These are phyloP conservation scores for Xenoacremonium recifei DNA, from an alignment of 2,329 filamentous ascomycete species.

Conservation along the genomic window DNA sequence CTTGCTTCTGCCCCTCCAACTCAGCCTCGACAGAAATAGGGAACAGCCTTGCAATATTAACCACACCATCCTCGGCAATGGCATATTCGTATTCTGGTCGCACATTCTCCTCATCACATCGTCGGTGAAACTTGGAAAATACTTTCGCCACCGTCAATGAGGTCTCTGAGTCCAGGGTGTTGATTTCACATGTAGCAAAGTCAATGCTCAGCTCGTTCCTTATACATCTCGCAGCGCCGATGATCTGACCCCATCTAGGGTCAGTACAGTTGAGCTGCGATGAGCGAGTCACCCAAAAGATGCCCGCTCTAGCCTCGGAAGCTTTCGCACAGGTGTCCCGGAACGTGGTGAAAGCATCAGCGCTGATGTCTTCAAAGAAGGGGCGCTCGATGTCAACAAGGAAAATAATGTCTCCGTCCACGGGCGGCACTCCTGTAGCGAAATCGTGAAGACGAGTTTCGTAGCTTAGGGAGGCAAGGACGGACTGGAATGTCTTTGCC, in stretches of 20 bases:
- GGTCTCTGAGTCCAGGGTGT: constrained; percentile 9
- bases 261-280: constrained; percentile 24
- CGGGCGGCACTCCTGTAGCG: constrained; percentile 13
- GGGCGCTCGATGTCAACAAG: constrained; percentile 25
- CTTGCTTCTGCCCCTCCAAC: too few relatives aligned
- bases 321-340: too few relatives aligned
- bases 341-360: constrained; percentile 12
- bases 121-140: constrained; percentile 18
- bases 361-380: constrained; percentile 24
- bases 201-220: constrained; percentile 26
- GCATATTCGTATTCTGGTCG: constrained; percentile 32
- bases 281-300: constrained; percentile 32
- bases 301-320: constrained; percentile 1
- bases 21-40: constrained; percentile 22
- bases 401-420: constrained; percentile 25
- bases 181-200: constrained; percentile 30
- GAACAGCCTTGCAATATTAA: constrained; percentile 27
- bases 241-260: constrained; percentile 24
- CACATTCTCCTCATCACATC: constrained; percentile 13
- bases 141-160: background rate
- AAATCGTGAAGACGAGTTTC: too few relatives aligned
- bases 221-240: constrained; percentile 29
- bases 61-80: constrained; percentile 21
- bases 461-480: constrained; percentile 9
- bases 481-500: constrained; percentile 12